These are phyloP conservation scores for Fraxinus latifolia DNA, from an alignment of 305 asterid species.

Conservation along the genomic window DNA sequence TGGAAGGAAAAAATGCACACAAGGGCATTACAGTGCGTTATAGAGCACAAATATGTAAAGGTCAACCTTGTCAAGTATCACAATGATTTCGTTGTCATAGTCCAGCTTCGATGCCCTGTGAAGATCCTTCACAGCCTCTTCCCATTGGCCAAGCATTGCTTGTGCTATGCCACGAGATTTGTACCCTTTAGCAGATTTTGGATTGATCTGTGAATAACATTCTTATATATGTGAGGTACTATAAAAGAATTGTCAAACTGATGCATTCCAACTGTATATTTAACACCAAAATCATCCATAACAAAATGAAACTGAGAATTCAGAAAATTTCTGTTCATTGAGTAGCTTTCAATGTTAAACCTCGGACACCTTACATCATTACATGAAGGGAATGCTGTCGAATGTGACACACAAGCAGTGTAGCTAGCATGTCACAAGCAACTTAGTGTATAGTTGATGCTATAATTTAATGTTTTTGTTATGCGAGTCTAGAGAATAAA, in stretches of 20 bases:
- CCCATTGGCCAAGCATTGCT: constrained; percentile 90
- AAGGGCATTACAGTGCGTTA: background rate
- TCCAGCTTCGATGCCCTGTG: constrained; percentile 85
- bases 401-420: background rate
- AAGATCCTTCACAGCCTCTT: constrained; percentile 83
- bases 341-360: background rate
- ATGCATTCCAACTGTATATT: background rate
- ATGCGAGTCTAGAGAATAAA: background rate
- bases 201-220: constrained; percentile 56
- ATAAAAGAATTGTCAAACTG: background rate
- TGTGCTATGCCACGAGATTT: constrained; percentile 88
- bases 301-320: background rate
- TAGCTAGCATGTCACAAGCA: background rate
- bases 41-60: background rate
- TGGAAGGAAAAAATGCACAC: background rate
- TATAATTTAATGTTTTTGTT: background rate
- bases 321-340: background rate
- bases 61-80: constrained; percentile 75
- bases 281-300: background rate
- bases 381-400: background rate
- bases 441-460: background rate
- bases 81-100: constrained; percentile 77
- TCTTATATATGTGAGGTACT: constrained; percentile 5
- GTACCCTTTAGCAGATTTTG: constrained; percentile 94
- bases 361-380: background rate